phyloP scores from a whole-genome alignment of 371 early-diverging fungal species.

The Coemansia sp. region DNA sequence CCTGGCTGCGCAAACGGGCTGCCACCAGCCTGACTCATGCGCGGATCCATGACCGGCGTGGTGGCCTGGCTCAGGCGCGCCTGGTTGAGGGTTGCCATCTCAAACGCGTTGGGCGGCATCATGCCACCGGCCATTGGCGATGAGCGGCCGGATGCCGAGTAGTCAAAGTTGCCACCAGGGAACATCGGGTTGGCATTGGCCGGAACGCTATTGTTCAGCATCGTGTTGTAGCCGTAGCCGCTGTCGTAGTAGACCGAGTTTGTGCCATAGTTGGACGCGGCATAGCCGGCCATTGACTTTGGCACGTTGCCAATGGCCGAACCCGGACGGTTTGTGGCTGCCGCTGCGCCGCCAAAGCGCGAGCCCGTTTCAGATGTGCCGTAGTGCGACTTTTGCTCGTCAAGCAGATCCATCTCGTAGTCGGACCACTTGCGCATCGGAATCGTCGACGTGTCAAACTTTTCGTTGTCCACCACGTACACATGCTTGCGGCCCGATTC shows the following conservation, averaged over 20 bases:
- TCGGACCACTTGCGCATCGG: slow-evolving; percentile 90
- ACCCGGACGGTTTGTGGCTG: slow-evolving; percentile 36
- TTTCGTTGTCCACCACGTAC: slow-evolving; percentile 61
- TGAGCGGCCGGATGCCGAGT: slow-evolving; percentile 33
- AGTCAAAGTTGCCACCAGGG: slow-evolving; percentile 28
- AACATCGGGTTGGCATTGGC: slow-evolving; percentile 4
- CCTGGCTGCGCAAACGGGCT: slow-evolving; percentile 31
- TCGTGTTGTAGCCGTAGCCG: slow-evolving; percentile 46
- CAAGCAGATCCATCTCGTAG: slow-evolving; percentile 75
- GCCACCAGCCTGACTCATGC: slow-evolving; percentile 29
- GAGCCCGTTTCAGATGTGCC: slow-evolving; percentile 39
- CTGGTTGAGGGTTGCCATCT: slow-evolving; percentile 32
- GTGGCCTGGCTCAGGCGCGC: slow-evolving; percentile 10
- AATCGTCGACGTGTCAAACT: slow-evolving; percentile 85
- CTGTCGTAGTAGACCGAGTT: slow-evolving; percentile 47
- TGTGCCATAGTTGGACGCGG: slow-evolving; percentile 34
- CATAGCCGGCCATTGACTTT: slow-evolving; percentile 44
- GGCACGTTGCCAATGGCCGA: slow-evolving; percentile 45
- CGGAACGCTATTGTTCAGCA: slow-evolving; percentile 31
- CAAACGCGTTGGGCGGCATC: slow-evolving; percentile 24
- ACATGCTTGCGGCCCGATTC: slow-evolving; percentile 63
- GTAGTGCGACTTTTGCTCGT: slow-evolving; percentile 62
- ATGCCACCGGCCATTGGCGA: slow-evolving; percentile 36
- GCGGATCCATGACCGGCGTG: slow-evolving; percentile 29
- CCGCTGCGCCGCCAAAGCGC: slow-evolving; percentile 54